phyloP scores from a whole-genome alignment of 306 rosid species.

The Crotalaria pallida region DNA sequence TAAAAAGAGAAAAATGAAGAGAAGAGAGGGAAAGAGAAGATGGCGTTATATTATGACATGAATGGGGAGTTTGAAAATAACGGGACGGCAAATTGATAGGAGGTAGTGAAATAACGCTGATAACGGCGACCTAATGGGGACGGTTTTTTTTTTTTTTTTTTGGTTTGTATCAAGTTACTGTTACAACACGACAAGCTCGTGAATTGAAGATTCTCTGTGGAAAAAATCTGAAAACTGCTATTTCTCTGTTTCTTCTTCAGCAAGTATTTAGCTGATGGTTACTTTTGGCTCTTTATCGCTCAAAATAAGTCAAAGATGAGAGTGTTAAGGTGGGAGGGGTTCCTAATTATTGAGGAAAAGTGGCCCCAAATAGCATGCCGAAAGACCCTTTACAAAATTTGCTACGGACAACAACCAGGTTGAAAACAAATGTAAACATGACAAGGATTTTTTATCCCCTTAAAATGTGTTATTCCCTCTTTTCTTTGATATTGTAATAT shows the following conservation, averaged over 20 bases:
- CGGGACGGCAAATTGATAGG: conserved; percentile 27
- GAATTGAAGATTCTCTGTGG: not conserved
- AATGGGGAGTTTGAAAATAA: conserved; percentile 30
- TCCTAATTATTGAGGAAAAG: conserved; percentile 4
- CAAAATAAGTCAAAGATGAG: not conserved
- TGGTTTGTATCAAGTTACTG: conserved; percentile 55
- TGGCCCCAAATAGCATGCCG: conserved; percentile 1
- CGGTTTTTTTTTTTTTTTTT: no score
- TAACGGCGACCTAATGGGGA: conserved; percentile 47
- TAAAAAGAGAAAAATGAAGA: not conserved
- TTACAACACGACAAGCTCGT: conserved; percentile 42
- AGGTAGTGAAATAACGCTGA: not conserved
- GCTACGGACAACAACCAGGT: not conserved
- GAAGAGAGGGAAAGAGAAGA: conserved; percentile 18
- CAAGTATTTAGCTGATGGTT: not conserved
- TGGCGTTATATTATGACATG: conserved; percentile 19
- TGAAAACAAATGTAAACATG: not conserved
- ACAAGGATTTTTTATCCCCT: no score
- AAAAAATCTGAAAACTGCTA: conserved; percentile 24
- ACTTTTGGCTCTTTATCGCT: not conserved
- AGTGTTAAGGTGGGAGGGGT: not conserved
- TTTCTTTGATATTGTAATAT: no score
- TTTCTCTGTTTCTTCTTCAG: not conserved
- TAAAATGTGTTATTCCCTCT: no score
- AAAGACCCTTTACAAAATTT: not conserved